These are phyloP conservation scores for Ceratopteris richardii DNA, from an alignment of 75 land plant species.

Conservation along the genomic window DNA sequence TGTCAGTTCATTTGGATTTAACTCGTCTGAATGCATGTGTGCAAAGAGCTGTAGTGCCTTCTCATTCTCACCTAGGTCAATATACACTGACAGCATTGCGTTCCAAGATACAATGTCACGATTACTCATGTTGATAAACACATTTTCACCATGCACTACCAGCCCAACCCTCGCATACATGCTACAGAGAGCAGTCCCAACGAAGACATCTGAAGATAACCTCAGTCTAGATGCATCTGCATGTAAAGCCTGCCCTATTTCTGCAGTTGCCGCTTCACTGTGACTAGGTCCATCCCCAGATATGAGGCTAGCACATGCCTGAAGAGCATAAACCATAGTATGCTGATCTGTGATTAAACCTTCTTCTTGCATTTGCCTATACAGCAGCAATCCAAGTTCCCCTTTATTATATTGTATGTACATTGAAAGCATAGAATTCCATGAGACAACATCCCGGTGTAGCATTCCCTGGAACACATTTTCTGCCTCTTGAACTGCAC, in stretches of 20 bases:
- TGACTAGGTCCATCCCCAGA: too few relatives aligned
- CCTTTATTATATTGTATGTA: not conserved
- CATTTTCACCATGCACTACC: not conserved
- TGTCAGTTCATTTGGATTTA: slow-evolving; percentile 25
- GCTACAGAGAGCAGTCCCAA: not conserved
- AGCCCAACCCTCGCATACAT: not conserved
- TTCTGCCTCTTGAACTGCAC: not conserved
- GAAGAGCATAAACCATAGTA: not conserved
- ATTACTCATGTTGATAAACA: slow-evolving; percentile 39
- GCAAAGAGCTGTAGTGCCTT: slow-evolving; percentile 26
- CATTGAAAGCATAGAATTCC: slow-evolving; percentile 5
- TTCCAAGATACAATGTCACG: slow-evolving; percentile 51
- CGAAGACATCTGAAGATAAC: not conserved
- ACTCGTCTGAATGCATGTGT: slow-evolving; percentile 16
- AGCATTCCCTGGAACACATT: not conserved
- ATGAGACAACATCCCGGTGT: not conserved
- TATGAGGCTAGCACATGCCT: slow-evolving; percentile 1
- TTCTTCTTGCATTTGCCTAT: slow-evolving; percentile 2
- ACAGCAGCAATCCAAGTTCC: not conserved
- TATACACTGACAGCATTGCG: slow-evolving; percentile 35
- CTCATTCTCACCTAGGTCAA: slow-evolving; percentile 13
- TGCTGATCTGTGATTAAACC: not conserved
- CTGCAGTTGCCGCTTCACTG: too few relatives aligned
- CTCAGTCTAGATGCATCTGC: not conserved
- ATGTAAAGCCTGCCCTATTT: slow-evolving; percentile 1